Conservation (phyloP, 1,284 basidiomycete species). For the Pseudomicrostroma phylloplanum region DNA sequence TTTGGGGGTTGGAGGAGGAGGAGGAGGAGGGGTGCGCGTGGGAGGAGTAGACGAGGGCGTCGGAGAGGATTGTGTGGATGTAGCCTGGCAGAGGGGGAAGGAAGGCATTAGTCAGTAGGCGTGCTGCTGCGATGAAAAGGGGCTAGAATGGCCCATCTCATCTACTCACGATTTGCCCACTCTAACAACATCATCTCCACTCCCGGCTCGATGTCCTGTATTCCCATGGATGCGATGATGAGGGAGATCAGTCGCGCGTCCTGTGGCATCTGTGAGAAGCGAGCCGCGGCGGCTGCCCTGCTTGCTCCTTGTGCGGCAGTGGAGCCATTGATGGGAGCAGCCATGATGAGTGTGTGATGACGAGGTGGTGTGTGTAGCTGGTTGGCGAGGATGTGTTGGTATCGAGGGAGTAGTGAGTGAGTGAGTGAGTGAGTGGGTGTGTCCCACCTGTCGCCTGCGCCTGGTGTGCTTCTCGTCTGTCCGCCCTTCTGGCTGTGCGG, state of each 20-base stretch:
- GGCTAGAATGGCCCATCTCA: neutral
- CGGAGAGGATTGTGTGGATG: slow-evolving; percentile 80
- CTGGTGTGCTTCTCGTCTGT: no score
- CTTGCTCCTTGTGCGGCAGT: neutral
- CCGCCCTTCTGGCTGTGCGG: no score
- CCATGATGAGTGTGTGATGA: no score
- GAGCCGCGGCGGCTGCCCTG: neutral
- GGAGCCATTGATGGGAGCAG: neutral
- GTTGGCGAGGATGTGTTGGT: no score
- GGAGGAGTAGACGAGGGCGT: slow-evolving; percentile 86
- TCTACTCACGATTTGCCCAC: slow-evolving; percentile 73
- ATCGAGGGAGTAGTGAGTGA: no score
- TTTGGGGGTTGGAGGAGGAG: slow-evolving; percentile 15
- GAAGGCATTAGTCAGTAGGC: neutral
- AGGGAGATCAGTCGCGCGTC: slow-evolving; percentile 88
- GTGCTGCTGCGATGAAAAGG: neutral
- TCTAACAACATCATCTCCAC: slow-evolving; percentile 92
- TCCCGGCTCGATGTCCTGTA: slow-evolving; percentile 85
- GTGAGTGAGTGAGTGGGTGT: no score
- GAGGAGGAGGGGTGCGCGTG: slow-evolving; percentile 59
- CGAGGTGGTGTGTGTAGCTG: no score
- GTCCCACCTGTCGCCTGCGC: no score
- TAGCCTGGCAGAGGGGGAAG: slow-evolving; percentile 57
- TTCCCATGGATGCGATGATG: slow-evolving; percentile 84
- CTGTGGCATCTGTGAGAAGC: slow-evolving; percentile 57